Conservation (phyloP, 2,329 filamentous ascomycete species). For the Talaromyces sp. region DNA sequence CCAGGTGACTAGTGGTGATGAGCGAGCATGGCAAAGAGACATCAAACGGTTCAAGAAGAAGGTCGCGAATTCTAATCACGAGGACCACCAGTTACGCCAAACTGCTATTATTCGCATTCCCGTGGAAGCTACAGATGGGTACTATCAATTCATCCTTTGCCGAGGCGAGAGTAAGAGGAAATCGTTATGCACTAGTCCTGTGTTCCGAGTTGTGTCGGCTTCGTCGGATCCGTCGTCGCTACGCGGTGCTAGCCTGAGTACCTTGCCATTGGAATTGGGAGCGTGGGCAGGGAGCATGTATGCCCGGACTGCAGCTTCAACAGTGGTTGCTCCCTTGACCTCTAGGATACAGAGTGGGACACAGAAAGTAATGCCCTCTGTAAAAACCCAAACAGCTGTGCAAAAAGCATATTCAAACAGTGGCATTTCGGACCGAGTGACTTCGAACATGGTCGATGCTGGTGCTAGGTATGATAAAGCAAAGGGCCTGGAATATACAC, state of each 20-base stretch:
- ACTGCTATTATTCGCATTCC: conserved; percentile 64
- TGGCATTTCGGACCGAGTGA: conserved; percentile 22
- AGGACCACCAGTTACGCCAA: conserved; percentile 54
- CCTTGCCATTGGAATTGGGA: conserved; percentile 63
- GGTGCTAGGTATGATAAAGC: conserved; percentile 35
- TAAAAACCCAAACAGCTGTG: conserved; percentile 26
- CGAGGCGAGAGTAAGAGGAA: conserved; percentile 49
- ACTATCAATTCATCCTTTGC: conserved; percentile 64
- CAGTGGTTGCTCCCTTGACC: conserved; percentile 20
- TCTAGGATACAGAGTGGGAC: conserved; percentile 22
- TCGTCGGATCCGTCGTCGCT: conserved; percentile 58
- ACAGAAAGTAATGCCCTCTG: conserved; percentile 25
- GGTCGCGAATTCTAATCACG: conserved; percentile 40
- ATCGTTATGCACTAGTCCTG: conserved; percentile 60
- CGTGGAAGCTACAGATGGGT: conserved; percentile 59
- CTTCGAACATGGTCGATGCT: conserved; percentile 25
- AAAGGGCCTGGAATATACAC: conserved; percentile 30
- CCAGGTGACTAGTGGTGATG: conserved; percentile 54
- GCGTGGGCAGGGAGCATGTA: conserved; percentile 40
- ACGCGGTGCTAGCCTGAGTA: conserved; percentile 60
- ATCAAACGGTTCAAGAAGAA: conserved; percentile 61
- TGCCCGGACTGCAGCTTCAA: conserved; percentile 31
- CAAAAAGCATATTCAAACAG: conserved; percentile 29
- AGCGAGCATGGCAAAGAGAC: conserved; percentile 65
- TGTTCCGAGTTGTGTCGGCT: conserved; percentile 65